A percentile compares a stretch with the other conserved stretches of the same genome.
Evolutionary conservation across 768 basidiomycete genomes (phyloP).

Genomic region (Trametes maxima): DNA sequence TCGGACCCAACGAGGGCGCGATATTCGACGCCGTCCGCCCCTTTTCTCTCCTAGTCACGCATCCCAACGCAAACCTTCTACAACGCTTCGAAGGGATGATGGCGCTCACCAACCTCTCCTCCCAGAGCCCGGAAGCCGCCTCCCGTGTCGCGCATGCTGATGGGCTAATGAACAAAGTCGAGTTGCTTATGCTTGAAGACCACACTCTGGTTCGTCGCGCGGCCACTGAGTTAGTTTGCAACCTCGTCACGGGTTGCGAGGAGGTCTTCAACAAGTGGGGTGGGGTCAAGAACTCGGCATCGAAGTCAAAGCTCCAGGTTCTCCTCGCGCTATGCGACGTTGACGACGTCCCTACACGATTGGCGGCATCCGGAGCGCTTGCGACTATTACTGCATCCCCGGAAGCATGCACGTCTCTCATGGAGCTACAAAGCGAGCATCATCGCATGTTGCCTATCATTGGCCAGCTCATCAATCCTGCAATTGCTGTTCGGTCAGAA

Average conservation of each 20-base stretch:
- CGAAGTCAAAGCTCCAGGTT: constrained; percentile 74
- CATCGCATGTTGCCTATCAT: constrained; percentile 68
- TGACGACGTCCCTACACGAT: constrained; percentile 79
- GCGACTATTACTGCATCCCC: constrained; percentile 73
- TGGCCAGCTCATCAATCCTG: constrained; percentile 66
- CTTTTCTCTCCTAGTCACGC: constrained; percentile 70
- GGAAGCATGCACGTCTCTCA: constrained; percentile 60
- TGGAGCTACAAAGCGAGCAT: constrained; percentile 64
- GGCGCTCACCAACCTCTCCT: constrained; percentile 95
- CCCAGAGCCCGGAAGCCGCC: constrained; percentile 66
- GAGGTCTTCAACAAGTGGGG: constrained; percentile 75
- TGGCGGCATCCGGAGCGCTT: constrained; percentile 90
- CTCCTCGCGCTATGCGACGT: constrained; percentile 85
- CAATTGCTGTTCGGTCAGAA: constrained; percentile 38
- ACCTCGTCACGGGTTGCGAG: constrained; percentile 80
- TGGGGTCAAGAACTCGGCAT: constrained; percentile 42
- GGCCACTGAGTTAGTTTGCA: constrained; percentile 89
- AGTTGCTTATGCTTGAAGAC: constrained; percentile 79
- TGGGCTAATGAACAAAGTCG: constrained; percentile 64
- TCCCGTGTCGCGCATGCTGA: constrained; percentile 64
- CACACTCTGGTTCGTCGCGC: constrained; percentile 83
- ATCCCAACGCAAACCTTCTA: constrained; percentile 67
- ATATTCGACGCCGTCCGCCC: constrained; percentile 85
- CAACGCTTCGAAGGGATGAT: constrained; percentile 93
- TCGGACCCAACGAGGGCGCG: constrained; percentile 80